Base-by-base conservation (phyloP, 805 yeast genomes). In the Metschnikowia koreensis region DNA sequence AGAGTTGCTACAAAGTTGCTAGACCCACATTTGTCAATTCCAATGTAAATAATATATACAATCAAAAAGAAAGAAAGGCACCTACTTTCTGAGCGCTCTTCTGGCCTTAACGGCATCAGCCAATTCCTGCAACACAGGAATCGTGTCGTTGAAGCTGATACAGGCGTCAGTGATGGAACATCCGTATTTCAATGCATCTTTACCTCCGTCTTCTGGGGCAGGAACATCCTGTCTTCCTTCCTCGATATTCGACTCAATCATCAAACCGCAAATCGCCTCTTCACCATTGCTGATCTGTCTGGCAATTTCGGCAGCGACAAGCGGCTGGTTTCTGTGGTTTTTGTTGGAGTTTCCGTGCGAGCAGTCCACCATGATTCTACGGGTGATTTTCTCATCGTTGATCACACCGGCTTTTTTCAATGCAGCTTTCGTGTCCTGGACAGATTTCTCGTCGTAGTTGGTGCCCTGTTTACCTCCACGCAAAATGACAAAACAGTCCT, bases 111-210 rank as follows among this genome's bases (percentile, higher is more conserved):
- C 97, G 52, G 97, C 96, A 46, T 75, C 81, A 41, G 97, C 87
- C 61, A 94, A 81, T 57, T 83, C 83, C 43, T 76, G 80, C 67
- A 94, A 83, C 81, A 93, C 92, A 3, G 69, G 77, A 53, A 81
- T 94, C 48, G 99, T 94, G 51, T 88, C 79, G 56, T 89, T 96
- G 90, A 96, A 91, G 55, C 86, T 79, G 50, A 94, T 96, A 79
- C 99, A 94, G 29, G 94, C 97, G 71, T 94, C 99, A 55, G 99
- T 94, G 70, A 94, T 91, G 54, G 96, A 87, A 57, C 92, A 96
- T 71, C 99, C 99, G 77, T 92, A 89, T 67, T 87, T 83, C 67
- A 91, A 77, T 50, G 82, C 82, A 9, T 75, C 75, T 63, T 80
- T 81, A 52, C 62, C 62, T 9, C 77, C 79, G 55, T 75, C 77